phyloP scores from a whole-genome alignment of 2,329 filamentous ascomycete genomes.

The Davidsoniella neocaledoniae region DNA sequence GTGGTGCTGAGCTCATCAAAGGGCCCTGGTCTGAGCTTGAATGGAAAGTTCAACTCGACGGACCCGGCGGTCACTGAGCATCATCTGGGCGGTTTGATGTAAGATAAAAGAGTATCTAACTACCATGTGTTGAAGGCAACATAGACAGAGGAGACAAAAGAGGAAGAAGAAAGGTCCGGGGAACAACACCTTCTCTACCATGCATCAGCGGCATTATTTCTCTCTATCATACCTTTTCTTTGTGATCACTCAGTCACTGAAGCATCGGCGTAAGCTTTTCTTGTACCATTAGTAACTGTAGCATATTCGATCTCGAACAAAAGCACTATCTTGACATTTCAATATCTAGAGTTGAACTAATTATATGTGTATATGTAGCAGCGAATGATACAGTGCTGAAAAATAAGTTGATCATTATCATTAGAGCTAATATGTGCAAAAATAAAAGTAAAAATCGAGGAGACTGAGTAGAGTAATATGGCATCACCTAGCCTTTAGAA shows the following conservation, averaged over 20 bases:
- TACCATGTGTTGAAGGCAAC: neutral
- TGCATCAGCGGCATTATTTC: neutral
- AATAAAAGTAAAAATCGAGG: neutral
- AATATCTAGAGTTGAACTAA: too few species aligned
- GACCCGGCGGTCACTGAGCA: slow-evolving; percentile 38
- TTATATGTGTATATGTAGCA: neutral
- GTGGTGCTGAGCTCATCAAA: slow-evolving; percentile 75
- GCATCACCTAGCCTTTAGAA: slow-evolving; percentile 19
- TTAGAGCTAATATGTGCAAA: slow-evolving; percentile 4
- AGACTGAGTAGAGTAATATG: slow-evolving; percentile 3
- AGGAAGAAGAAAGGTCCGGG: neutral
- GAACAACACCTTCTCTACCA: neutral
- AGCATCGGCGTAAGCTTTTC: neutral
- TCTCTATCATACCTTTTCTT: neutral
- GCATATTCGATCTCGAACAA: neutral
- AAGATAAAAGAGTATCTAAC: slow-evolving; percentile 15
- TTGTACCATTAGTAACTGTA: slow-evolving; percentile 2
- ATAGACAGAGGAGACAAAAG: neutral
- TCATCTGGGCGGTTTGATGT: slow-evolving; percentile 38
- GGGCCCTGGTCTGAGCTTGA: slow-evolving; percentile 73
- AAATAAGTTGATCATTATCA: slow-evolving; percentile 2
- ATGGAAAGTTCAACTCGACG: slow-evolving; percentile 53
- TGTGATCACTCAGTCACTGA: neutral
- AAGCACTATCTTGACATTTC: too few species aligned
- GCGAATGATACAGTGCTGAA: neutral